A percentile compares a stretch with the other conserved stretches of the same genome.
phyloP scores from a whole-genome alignment of 2,329 filamentous ascomycete genomes.

The Cadophora luteo-olivacea region DNA sequence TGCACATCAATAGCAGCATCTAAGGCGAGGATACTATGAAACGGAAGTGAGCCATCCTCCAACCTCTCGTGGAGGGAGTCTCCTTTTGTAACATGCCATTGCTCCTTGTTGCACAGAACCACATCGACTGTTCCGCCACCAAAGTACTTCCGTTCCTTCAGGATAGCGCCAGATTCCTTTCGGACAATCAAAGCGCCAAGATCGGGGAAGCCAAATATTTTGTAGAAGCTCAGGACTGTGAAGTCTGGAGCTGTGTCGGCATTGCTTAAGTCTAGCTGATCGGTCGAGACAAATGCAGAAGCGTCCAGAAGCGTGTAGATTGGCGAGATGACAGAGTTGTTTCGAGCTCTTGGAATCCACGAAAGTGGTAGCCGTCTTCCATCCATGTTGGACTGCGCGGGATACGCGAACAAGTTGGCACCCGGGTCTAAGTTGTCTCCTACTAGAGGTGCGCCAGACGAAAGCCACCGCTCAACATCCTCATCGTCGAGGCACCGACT shows the following conservation, averaged over 20 bases:
- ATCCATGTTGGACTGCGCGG: slow-evolving; percentile 93
- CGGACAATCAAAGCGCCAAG: slow-evolving; percentile 85
- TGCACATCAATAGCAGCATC: slow-evolving; percentile 77
- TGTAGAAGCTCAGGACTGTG: slow-evolving; percentile 87
- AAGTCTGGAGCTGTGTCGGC: slow-evolving; percentile 76
- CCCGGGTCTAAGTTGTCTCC: slow-evolving; percentile 34
- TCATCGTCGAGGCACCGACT: slow-evolving; percentile 72
- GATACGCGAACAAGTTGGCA: slow-evolving; percentile 74
- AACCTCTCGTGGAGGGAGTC: slow-evolving; percentile 77
- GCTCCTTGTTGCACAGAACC: slow-evolving; percentile 77
- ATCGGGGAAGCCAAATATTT: slow-evolving; percentile 97
- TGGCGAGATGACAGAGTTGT: slow-evolving; percentile 31
- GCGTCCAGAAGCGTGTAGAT: slow-evolving; percentile 81
- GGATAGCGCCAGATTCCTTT: slow-evolving; percentile 68
- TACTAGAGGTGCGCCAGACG: slow-evolving; percentile 45
- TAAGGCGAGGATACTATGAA: slow-evolving; percentile 88
- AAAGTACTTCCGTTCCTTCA: slow-evolving; percentile 79
- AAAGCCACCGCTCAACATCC: slow-evolving; percentile 71
- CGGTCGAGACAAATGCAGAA: slow-evolving; percentile 80
- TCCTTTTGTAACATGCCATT: slow-evolving; percentile 83
- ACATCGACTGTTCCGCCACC: slow-evolving; percentile 94
- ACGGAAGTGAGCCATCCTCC: slow-evolving; percentile 90
- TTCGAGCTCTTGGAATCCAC: slow-evolving; percentile 63
- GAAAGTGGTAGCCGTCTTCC: slow-evolving; percentile 74
- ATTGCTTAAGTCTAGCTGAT: slow-evolving; percentile 73